Conservation (phyloP, 495 filamentous ascomycete species). For the Choiromyces venosus region DNA sequence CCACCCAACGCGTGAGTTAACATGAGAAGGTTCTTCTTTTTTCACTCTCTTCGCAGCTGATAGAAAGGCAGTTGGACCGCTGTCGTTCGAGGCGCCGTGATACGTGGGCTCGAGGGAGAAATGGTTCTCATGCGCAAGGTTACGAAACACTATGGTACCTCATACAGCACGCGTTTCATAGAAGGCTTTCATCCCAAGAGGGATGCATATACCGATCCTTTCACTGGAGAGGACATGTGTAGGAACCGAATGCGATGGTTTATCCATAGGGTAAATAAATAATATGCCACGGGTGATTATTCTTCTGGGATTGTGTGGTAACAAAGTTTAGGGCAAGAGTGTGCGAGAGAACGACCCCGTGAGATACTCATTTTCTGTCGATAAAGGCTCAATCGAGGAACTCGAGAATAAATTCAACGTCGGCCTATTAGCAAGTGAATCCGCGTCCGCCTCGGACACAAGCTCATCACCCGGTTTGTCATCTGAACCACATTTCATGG, state of each 20-base stretch:
- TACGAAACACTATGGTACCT: conserved; percentile 61
- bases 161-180: conserved; percentile 50
- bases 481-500: too few species aligned
- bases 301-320: background rate
- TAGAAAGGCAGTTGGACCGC: conserved; percentile 16
- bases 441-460: conserved; percentile 53
- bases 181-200: conserved; percentile 33
- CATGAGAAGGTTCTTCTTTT: background rate
- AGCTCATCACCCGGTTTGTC: background rate
- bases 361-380: background rate
- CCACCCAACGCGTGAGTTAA: conserved; percentile 21
- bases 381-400: background rate
- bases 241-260: conserved; percentile 73
- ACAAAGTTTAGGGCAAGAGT: conserved; percentile 2
- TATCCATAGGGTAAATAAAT: conserved; percentile 45
- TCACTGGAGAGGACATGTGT: conserved; percentile 72
- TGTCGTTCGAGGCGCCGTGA: conserved; percentile 17
- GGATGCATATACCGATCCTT: conserved; percentile 42
- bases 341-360: conserved; percentile 11
- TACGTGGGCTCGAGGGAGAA: conserved; percentile 41
- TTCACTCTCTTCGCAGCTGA: background rate
- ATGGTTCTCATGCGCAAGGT: conserved; percentile 62
- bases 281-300: too few species aligned
- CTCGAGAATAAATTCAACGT: conserved; percentile 54
- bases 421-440: conserved; percentile 65